phyloP scores from a whole-genome alignment of 768 basidiomycete genomes.

The Psilocybe tampanensis region DNA sequence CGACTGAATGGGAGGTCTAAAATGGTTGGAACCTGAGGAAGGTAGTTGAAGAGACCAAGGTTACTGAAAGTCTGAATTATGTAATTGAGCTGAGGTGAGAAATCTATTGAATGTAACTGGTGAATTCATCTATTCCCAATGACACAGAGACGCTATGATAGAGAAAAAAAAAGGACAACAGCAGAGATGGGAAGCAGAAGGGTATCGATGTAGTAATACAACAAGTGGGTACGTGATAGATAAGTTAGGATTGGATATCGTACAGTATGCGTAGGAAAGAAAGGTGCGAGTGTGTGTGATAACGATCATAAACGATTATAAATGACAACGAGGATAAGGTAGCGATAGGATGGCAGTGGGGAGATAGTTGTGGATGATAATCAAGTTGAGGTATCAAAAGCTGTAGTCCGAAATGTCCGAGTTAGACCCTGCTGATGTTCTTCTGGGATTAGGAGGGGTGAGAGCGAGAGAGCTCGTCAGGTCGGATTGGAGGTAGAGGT shows the following conservation, averaged over 20 bases:
- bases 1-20: background rate
- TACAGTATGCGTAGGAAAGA: slow-evolving; percentile 4
- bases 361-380: background rate
- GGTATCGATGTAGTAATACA: slow-evolving; percentile 8
- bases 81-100: background rate
- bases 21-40: too few relatives aligned
- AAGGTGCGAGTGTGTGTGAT: background rate
- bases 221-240: slow-evolving; percentile 3
- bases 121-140: background rate
- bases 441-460: slow-evolving; percentile 17
- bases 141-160: background rate
- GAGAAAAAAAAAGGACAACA: background rate
- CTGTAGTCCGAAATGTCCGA: slow-evolving; percentile 30
- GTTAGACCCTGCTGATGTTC: slow-evolving; percentile 36
- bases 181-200: background rate
- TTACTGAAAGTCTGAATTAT: background rate
- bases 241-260: slow-evolving; percentile 11
- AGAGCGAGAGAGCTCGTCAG: slow-evolving; percentile 16
- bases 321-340: background rate
- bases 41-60: background rate
- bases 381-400: slow-evolving; percentile 13
- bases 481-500: slow-evolving; percentile 35
- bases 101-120: background rate
- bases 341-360: background rate
- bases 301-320: background rate